Evolutionary conservation across 163 green algal genomes (phyloP).

Genomic region (Smithsoniella earleae): DNA sequence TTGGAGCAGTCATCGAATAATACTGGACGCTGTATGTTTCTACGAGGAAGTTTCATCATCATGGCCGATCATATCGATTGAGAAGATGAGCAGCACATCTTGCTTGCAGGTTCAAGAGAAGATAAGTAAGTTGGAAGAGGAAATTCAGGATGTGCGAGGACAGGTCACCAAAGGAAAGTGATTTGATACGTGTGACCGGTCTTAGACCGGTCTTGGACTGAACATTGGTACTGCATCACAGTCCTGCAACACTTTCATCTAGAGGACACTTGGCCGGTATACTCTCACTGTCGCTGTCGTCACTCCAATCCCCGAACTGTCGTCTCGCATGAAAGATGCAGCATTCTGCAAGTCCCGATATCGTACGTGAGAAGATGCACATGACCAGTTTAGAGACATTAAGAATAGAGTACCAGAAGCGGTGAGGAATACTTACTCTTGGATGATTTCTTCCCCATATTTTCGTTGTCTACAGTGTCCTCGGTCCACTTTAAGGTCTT

Average conservation of each 20-base stretch:
- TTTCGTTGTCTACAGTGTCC: conserved; percentile 72
- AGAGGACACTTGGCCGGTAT: too few relatives aligned
- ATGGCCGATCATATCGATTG: too few relatives aligned
- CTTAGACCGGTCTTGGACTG: too few relatives aligned
- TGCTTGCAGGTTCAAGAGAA: background rate
- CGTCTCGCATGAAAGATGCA: conserved; percentile 81
- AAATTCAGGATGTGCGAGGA: background rate
- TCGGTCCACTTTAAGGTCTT: conserved; percentile 65
- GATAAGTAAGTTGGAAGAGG: background rate
- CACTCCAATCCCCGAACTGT: conserved; percentile 79
- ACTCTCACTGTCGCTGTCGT: conserved; percentile 61
- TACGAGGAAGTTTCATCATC: too few relatives aligned
- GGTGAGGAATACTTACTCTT: conserved; percentile 58
- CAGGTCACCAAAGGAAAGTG: background rate
- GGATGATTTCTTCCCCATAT: conserved; percentile 62
- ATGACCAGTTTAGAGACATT: too few relatives aligned
- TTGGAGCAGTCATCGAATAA: conserved; percentile 28
- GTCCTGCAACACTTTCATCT: too few relatives aligned
- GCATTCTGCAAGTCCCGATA: conserved; percentile 58
- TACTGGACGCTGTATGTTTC: conserved; percentile 15
- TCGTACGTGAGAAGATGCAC: background rate
- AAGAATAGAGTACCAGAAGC: background rate
- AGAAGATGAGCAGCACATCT: too few relatives aligned
- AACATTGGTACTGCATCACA: too few relatives aligned
- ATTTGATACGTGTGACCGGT: too few relatives aligned